phyloP scores from a whole-genome alignment of 768 basidiomycete genomes.

The Lyophyllum semitale region DNA sequence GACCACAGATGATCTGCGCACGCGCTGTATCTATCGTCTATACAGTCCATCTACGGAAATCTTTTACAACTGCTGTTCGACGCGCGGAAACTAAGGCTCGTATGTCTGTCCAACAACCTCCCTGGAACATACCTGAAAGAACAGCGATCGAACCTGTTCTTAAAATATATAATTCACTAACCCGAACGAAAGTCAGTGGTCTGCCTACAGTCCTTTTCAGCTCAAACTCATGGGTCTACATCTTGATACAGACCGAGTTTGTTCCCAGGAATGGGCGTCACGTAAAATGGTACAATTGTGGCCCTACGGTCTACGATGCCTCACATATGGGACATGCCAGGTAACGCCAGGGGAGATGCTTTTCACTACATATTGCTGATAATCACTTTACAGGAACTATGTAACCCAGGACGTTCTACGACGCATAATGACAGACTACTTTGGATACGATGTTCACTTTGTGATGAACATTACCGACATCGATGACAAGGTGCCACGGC shows the following conservation, averaged over 20 bases:
- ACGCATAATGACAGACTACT: conserved; percentile 91
- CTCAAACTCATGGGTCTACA: conserved; percentile 10
- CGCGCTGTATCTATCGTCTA: conserved; percentile 19
- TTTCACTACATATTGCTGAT: conserved; percentile 7
- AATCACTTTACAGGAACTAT: conserved; percentile 71
- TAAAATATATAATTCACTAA: conserved; percentile 91
- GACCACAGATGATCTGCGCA: conserved; percentile 20
- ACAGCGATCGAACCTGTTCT: conserved; percentile 62
- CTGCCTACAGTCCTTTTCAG: neutral
- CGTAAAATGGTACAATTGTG: conserved; percentile 99
- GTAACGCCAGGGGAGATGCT: conserved; percentile 40
- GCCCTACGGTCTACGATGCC: conserved; percentile 97
- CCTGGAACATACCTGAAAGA: conserved; percentile 52
- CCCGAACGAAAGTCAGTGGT: conserved; percentile 75
- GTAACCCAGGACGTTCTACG: conserved; percentile 92
- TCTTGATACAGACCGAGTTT: conserved; percentile 65
- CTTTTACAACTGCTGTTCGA: conserved; percentile 6
- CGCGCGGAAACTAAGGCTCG: conserved; percentile 1
- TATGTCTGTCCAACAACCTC: conserved; percentile 65
- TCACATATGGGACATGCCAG: conserved; percentile 99
- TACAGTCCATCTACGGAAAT: conserved; percentile 14
- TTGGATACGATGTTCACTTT: conserved; percentile 96
- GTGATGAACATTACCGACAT: conserved; percentile 99
- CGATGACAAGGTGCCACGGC: conserved; percentile 84
- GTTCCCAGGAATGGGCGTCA: conserved; percentile 65